Conservation (phyloP, 441 rosid genomes). For the Adansonia rubrostipa region DNA sequence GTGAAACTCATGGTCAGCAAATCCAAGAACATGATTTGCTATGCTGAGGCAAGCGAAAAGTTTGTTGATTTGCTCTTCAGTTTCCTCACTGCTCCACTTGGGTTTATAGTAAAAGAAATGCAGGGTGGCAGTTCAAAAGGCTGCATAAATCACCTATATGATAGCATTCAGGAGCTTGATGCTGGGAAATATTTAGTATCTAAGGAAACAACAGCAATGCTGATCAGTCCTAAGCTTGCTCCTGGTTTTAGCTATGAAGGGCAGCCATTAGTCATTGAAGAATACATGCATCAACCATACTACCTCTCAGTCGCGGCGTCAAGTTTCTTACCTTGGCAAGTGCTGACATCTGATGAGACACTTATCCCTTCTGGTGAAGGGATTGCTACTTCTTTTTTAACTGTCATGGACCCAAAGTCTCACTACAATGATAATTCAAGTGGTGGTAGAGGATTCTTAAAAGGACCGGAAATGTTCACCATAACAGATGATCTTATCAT, state of each 20-base stretch:
- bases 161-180: slow-evolving; percentile 28
- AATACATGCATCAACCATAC: slow-evolving; percentile 1
- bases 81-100: slow-evolving; percentile 41
- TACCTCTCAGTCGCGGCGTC: background rate
- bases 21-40: slow-evolving; percentile 32
- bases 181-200: slow-evolving; percentile 22
- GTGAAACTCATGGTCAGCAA: slow-evolving; percentile 33
- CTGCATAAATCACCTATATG: slow-evolving; percentile 30
- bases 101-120: slow-evolving; percentile 25
- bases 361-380: background rate
- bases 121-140: background rate
- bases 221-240: slow-evolving; percentile 35
- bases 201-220: slow-evolving; percentile 14
- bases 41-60: slow-evolving; percentile 34
- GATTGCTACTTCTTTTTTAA: background rate
- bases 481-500: slow-evolving; percentile 4
- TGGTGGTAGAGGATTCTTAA: background rate
- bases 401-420: slow-evolving; percentile 9
- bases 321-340: background rate
- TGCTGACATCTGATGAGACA: background rate
- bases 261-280: slow-evolving; percentile 27
- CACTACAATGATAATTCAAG: background rate
- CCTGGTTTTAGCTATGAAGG: slow-evolving; percentile 26
- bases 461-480: slow-evolving; percentile 11
- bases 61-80: slow-evolving; percentile 37